phyloP scores from a whole-genome alignment of 2,329 filamentous ascomycete genomes.

The Trichothecium sympodiale region DNA sequence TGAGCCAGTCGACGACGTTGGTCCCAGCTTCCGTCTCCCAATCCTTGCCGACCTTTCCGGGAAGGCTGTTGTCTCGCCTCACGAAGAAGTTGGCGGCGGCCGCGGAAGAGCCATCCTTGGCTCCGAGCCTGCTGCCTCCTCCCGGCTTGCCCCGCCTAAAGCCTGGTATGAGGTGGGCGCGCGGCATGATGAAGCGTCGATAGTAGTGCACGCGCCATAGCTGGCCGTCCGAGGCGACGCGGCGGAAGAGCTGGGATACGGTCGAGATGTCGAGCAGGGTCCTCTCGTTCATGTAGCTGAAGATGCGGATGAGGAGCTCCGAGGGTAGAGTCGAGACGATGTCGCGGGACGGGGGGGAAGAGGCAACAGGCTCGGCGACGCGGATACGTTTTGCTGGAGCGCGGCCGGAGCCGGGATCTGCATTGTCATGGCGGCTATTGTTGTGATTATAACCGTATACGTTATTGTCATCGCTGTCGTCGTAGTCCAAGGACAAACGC shows the following conservation, averaged over 20 bases:
- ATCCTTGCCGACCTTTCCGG: background rate
- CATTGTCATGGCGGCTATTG: background rate
- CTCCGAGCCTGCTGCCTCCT: no score
- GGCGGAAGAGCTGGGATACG: slow-evolving; percentile 65
- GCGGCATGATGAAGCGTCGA: slow-evolving; percentile 71
- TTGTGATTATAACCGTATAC: background rate
- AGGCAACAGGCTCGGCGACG: background rate
- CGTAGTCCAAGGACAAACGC: slow-evolving; percentile 3
- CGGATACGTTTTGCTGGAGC: slow-evolving; percentile 1
- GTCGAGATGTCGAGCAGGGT: slow-evolving; percentile 52
- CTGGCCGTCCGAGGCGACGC: slow-evolving; percentile 68
- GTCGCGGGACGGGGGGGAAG: slow-evolving; percentile 29
- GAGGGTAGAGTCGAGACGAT: slow-evolving; percentile 67
- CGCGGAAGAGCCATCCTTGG: slow-evolving; percentile 3
- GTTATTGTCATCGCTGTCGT: slow-evolving; percentile 1
- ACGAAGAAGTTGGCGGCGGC: slow-evolving; percentile 14
- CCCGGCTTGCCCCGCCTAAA: slow-evolving; percentile 25
- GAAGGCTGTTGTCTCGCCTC: slow-evolving; percentile 37
- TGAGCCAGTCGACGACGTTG: slow-evolving; percentile 65
- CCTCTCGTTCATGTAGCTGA: slow-evolving; percentile 62
- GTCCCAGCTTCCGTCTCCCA: slow-evolving; percentile 1
- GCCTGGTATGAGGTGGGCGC: slow-evolving; percentile 65
- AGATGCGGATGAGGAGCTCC: slow-evolving; percentile 75
- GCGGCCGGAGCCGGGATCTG: no score
- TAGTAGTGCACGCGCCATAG: slow-evolving; percentile 90